A percentile compares a stretch with the other conserved stretches of the same genome.
Evolutionary conservation across 495 filamentous ascomycete species (phyloP).

Genomic region (Hypoxylon crocopeplum): DNA sequence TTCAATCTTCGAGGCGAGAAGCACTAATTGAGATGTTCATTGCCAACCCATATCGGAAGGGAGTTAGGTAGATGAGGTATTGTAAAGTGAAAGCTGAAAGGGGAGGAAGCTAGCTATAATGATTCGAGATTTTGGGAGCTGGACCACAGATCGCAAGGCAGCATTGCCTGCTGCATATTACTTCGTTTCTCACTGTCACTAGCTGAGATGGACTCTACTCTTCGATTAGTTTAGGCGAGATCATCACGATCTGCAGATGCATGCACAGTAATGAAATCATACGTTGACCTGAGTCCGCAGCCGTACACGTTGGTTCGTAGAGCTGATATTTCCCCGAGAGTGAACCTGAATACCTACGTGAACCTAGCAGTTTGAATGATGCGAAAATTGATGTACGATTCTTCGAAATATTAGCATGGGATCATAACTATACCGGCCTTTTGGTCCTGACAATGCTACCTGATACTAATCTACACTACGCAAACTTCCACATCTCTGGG

Average conservation of each 20-base stretch:
- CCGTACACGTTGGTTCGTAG: neutral
- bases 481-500: no score
- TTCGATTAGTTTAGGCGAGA: slow-evolving; percentile 13
- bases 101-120: neutral
- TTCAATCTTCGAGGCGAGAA: neutral
- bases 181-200: slow-evolving; percentile 16
- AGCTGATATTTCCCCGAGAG: no score
- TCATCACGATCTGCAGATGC: slow-evolving; percentile 9
- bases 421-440: no score
- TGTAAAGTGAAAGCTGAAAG: neutral
- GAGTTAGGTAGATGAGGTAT: neutral
- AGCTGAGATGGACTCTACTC: slow-evolving; percentile 13
- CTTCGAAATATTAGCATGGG: no score
- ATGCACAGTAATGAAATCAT: slow-evolving; percentile 10
- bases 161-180: slow-evolving; percentile 9
- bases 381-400: no score
- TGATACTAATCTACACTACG: no score
- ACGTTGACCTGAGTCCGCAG: neutral
- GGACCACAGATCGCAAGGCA: slow-evolving; percentile 15
- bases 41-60: neutral
- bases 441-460: no score
- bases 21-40: neutral
- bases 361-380: no score
- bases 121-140: slow-evolving; percentile 36
- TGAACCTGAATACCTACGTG: no score